These are phyloP conservation scores for Mortierella sp. DNA, from an alignment of 371 early-diverging fungal species.

Conservation along the genomic window DNA sequence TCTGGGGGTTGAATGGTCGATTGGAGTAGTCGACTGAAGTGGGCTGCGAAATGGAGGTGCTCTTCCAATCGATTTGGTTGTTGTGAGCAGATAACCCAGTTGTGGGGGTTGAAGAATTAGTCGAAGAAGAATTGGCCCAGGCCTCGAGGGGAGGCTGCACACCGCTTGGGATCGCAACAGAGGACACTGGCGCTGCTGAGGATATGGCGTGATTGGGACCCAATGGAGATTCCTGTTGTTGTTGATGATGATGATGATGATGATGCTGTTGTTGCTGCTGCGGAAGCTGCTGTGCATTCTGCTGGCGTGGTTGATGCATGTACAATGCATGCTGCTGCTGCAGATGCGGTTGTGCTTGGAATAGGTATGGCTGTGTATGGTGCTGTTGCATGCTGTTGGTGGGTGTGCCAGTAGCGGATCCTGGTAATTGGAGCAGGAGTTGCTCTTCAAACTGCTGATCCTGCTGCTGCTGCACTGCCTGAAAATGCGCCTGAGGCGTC, in stretches of 20 bases:
- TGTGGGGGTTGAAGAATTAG: background rate
- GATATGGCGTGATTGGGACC: slow-evolving; percentile 28
- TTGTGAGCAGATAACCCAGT: slow-evolving; percentile 1
- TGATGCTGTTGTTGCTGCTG: background rate
- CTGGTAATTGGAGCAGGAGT: slow-evolving; percentile 5
- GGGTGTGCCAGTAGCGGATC: background rate
- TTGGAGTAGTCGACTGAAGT: background rate
- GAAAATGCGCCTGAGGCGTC: slow-evolving; percentile 7
- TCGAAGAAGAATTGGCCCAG: background rate
- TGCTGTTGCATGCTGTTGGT: background rate
- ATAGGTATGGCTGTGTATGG: background rate
- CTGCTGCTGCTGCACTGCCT: slow-evolving; percentile 13
- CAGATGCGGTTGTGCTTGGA: background rate
- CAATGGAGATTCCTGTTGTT: background rate
- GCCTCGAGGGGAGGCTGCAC: background rate
- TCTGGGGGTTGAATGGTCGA: slow-evolving; percentile 5
- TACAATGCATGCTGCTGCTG: background rate
- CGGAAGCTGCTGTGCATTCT: background rate
- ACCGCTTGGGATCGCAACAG: slow-evolving; percentile 18
- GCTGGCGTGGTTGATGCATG: background rate
- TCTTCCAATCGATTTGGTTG: slow-evolving; percentile 12
- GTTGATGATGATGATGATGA: background rate
- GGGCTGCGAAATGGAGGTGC: background rate
- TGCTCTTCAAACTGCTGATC: background rate
- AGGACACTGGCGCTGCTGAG: slow-evolving; percentile 28